A percentile compares a stretch with the other conserved stretches of the same genome.
phyloP scores from a whole-genome alignment of 2,329 filamentous ascomycete genomes.

The Aschersonia sp. region DNA sequence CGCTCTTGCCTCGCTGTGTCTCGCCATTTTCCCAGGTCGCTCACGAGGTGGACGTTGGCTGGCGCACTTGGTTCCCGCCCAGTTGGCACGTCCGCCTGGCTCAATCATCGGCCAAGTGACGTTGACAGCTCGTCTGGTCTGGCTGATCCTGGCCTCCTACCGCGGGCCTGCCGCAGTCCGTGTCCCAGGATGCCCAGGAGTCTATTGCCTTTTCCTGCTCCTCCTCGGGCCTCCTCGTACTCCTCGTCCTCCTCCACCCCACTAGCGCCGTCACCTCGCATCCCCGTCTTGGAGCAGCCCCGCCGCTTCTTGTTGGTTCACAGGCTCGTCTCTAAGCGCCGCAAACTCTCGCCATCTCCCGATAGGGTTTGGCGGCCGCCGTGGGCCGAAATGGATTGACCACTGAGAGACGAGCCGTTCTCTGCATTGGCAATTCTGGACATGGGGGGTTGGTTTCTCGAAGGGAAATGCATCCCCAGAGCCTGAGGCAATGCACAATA shows the following conservation, averaged over 20 bases:
- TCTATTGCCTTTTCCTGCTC: neutral
- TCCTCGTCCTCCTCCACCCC: neutral
- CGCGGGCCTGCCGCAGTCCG: no score
- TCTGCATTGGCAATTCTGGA: neutral
- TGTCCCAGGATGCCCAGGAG: no score
- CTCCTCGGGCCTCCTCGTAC: neutral
- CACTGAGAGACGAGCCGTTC: slow-evolving; percentile 3
- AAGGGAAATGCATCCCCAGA: no score
- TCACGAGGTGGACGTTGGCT: no score
- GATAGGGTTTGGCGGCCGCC: slow-evolving; percentile 3
- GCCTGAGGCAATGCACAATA: no score
- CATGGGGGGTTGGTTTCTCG: neutral
- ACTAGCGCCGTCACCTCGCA: slow-evolving; percentile 1
- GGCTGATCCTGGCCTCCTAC: no score
- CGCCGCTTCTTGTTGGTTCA: slow-evolving; percentile 3
- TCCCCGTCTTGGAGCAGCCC: neutral
- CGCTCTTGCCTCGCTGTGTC: no score
- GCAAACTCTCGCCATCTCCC: slow-evolving; percentile 6
- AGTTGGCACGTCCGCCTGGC: no score
- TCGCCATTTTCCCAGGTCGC: no score
- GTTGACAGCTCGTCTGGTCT: no score
- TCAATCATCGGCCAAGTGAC: no score
- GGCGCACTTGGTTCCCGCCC: no score
- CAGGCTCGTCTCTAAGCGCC: slow-evolving; percentile 10
- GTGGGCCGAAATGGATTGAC: slow-evolving; percentile 1